Percentiles rank a stretch among this genome's conserved stretches.
phyloP scores from a whole-genome alignment of 2,329 filamentous ascomycete genomes.

The Stylonectria norvegica region DNA sequence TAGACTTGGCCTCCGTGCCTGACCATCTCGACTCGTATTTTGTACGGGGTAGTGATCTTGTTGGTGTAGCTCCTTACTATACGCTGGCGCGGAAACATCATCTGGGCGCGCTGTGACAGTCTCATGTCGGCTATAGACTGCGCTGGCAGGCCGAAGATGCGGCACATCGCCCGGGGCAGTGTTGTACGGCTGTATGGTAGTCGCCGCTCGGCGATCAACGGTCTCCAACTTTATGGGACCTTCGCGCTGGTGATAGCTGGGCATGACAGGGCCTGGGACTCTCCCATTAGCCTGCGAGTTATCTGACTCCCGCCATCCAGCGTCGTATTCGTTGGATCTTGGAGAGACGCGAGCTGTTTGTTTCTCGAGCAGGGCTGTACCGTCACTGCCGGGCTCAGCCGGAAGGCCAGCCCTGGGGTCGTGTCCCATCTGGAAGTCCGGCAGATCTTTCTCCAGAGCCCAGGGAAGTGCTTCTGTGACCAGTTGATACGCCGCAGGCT shows the following conservation, averaged over 20 bases:
- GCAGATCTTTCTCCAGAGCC: constrained; percentile 27
- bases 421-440: background rate
- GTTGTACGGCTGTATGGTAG: background rate
- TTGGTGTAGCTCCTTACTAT: constrained; percentile 2
- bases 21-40: background rate
- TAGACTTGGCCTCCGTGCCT: background rate
- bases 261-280: background rate
- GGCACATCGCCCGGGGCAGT: constrained; percentile 15
- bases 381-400: too few species aligned
- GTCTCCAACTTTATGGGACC: background rate
- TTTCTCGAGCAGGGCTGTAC: too few species aligned
- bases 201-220: background rate
- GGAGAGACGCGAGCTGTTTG: background rate
- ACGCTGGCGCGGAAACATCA: background rate
- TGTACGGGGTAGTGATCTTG: constrained; percentile 2
- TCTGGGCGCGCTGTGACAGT: background rate
- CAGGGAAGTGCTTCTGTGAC: constrained; percentile 39
- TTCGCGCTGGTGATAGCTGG: background rate
- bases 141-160: constrained; percentile 25
- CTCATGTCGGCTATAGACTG: constrained; percentile 29
- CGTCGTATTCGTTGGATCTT: background rate
- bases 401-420: background rate
- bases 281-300: background rate
- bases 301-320: background rate
- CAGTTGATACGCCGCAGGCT: constrained; percentile 33